Conservation (phyloP, 768 basidiomycete species). For the Mycena kentingensis region DNA sequence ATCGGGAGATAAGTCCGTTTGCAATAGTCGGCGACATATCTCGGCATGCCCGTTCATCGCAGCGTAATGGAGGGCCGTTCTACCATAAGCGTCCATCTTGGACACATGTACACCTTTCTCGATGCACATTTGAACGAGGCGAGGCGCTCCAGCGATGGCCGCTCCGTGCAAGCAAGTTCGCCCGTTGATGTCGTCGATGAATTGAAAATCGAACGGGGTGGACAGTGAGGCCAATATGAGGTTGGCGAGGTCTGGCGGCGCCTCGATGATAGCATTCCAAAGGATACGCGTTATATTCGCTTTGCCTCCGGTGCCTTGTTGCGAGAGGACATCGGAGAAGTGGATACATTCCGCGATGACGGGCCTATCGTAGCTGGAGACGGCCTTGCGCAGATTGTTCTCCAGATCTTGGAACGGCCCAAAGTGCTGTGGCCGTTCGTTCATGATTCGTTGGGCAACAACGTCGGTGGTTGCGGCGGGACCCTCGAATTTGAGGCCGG, state of each 20-base stretch:
- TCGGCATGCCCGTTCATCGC: slow-evolving; percentile 86
- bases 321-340: slow-evolving; percentile 66
- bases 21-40: slow-evolving; percentile 76
- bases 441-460: slow-evolving; percentile 68
- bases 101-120: slow-evolving; percentile 68
- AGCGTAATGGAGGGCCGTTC: slow-evolving; percentile 93
- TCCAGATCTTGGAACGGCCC: slow-evolving; percentile 89
- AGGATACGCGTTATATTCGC: slow-evolving; percentile 85
- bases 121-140: slow-evolving; percentile 81
- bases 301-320: slow-evolving; percentile 56
- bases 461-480: slow-evolving; percentile 69
- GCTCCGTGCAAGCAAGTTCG: slow-evolving; percentile 93
- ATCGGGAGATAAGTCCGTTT: slow-evolving; percentile 64
- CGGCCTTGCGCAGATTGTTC: slow-evolving; percentile 78
- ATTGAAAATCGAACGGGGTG: slow-evolving; percentile 82
- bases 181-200: slow-evolving; percentile 96
- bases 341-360: slow-evolving; percentile 70
- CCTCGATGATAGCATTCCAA: slow-evolving; percentile 90
- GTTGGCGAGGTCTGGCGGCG: slow-evolving; percentile 70
- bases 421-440: slow-evolving; percentile 59
- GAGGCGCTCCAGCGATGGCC: slow-evolving; percentile 77
- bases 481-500: slow-evolving; percentile 77
- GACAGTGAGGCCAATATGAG: slow-evolving; percentile 69
- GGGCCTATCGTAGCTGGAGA: slow-evolving; percentile 59
- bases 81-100: slow-evolving; percentile 86